These are phyloP conservation scores for Alternaria consortialis DNA, from an alignment of 2,329 filamentous ascomycete species.

Conservation along the genomic window DNA sequence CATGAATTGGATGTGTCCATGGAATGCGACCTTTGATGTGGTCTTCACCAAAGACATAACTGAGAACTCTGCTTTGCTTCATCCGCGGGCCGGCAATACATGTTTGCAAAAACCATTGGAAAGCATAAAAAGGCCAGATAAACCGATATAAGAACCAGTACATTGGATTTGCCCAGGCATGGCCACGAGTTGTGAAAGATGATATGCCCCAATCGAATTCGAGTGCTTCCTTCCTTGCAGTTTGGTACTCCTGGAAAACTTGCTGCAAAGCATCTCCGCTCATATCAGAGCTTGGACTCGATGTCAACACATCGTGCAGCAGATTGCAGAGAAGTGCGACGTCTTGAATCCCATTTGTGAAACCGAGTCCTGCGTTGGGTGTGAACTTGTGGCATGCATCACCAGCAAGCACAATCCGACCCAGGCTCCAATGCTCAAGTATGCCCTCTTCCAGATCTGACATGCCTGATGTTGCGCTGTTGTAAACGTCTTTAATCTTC, in stretches of 20 bases:
- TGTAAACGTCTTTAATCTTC: not conserved
- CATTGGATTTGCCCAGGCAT: not conserved
- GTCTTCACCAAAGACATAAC: slow-evolving; percentile 3
- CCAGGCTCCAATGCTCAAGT: slow-evolving; percentile 7
- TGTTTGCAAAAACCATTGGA: not conserved
- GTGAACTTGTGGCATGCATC: slow-evolving; percentile 12
- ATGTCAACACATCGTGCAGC: not conserved
- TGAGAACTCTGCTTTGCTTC: slow-evolving; percentile 2
- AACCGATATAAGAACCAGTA: slow-evolving; percentile 1
- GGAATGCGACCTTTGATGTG: slow-evolving; percentile 1
- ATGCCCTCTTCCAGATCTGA: slow-evolving; percentile 3
- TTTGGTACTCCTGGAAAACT: not conserved
- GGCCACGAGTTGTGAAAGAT: not conserved
- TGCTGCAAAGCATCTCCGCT: not conserved
- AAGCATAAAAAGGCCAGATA: not conserved
- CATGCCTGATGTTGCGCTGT: slow-evolving; percentile 5
- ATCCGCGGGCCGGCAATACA: not conserved
- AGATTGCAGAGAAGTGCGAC: slow-evolving; percentile 1
- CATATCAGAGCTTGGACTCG: not conserved
- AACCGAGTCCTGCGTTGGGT: not conserved
- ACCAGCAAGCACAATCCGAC: not conserved
- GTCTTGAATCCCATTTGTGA: slow-evolving; percentile 2
- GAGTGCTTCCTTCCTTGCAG: not conserved
- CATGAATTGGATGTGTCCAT: not conserved
- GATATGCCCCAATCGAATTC: not conserved